phyloP scores from a whole-genome alignment of 148 eudicot genomes.

The Vaccinium myrtillus region DNA sequence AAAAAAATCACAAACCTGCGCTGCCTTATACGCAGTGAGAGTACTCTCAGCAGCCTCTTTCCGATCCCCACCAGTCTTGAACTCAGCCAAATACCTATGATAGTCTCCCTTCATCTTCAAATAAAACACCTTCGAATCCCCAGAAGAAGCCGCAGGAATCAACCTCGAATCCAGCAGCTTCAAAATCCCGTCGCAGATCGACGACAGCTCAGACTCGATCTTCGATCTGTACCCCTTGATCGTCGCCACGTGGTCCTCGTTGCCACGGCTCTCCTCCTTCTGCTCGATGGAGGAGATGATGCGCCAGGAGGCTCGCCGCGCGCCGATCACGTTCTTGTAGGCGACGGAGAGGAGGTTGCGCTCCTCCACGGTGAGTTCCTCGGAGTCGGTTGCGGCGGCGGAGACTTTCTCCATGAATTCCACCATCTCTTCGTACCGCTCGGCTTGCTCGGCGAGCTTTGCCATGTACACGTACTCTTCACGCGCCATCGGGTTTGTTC shows the following conservation, averaged over 20 bases:
- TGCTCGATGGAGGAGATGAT: constrained; percentile 74
- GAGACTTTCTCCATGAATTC: constrained; percentile 25
- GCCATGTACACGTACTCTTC: constrained; percentile 63
- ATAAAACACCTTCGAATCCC: constrained; percentile 56
- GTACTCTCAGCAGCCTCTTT: constrained; percentile 59
- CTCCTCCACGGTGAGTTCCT: constrained; percentile 24
- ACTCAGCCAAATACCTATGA: constrained; percentile 56
- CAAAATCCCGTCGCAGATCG: constrained; percentile 23
- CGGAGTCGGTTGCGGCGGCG: background rate
- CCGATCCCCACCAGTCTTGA: constrained; percentile 43
- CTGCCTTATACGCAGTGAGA: constrained; percentile 48
- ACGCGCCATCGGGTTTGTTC: constrained; percentile 25
- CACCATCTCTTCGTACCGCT: constrained; percentile 25
- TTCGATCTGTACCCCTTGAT: constrained; percentile 16
- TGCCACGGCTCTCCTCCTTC: constrained; percentile 61
- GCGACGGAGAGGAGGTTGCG: constrained; percentile 26
- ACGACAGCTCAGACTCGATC: constrained; percentile 19
- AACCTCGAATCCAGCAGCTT: constrained; percentile 40
- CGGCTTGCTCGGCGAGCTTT: constrained; percentile 37
- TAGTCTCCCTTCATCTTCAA: constrained; percentile 68
- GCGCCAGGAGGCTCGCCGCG: constrained; percentile 55
- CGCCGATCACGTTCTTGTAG: constrained; percentile 32
- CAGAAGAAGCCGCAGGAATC: constrained; percentile 34
- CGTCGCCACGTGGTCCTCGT: constrained; percentile 43
- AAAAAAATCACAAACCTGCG: constrained; percentile 40